A percentile compares a stretch with the other conserved stretches of the same genome.
Conservation (phyloP, 1,139 yeast species). For the Hansenula anomala region DNA sequence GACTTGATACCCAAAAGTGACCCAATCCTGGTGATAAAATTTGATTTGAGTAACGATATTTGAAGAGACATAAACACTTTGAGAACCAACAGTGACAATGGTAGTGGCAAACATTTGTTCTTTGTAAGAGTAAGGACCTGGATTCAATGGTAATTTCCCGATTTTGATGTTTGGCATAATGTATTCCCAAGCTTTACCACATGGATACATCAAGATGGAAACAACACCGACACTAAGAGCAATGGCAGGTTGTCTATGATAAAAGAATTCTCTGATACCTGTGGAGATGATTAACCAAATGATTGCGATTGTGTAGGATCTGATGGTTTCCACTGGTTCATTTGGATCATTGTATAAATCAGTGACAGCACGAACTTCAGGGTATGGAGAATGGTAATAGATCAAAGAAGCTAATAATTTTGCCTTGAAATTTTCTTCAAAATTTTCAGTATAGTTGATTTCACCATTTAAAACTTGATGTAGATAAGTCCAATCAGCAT, state of each 20-base stretch:
- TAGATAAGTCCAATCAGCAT: conserved; percentile 29
- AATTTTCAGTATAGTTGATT: conserved; percentile 4
- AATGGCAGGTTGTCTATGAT: conserved; percentile 51
- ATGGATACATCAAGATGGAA: conserved; percentile 55
- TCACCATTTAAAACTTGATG: conserved; percentile 21
- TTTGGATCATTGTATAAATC: conserved; percentile 47
- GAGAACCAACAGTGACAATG: conserved; percentile 40
- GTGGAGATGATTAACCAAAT: conserved; percentile 54
- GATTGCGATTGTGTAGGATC: conserved; percentile 51
- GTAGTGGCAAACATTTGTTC: conserved; percentile 63
- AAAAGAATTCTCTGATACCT: conserved; percentile 54
- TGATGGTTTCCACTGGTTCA: conserved; percentile 48
- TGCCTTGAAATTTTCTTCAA: conserved; percentile 26
- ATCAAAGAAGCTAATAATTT: conserved; percentile 42
- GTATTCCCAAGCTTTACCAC: conserved; percentile 39
- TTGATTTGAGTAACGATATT: conserved; percentile 48
- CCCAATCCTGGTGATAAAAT: conserved; percentile 25
- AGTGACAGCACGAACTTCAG: conserved; percentile 58
- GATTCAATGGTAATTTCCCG: conserved; percentile 42
- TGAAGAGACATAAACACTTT: conserved; percentile 52
- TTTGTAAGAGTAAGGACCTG: conserved; percentile 62
- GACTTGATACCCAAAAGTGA: conserved; percentile 43
- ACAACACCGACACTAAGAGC: conserved; percentile 40
- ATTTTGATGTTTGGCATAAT: conserved; percentile 47
- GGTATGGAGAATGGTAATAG: conserved; percentile 55